Evolutionary conservation across 1,139 yeast species (phyloP).

Genomic region (Candida mesenterica): DNA sequence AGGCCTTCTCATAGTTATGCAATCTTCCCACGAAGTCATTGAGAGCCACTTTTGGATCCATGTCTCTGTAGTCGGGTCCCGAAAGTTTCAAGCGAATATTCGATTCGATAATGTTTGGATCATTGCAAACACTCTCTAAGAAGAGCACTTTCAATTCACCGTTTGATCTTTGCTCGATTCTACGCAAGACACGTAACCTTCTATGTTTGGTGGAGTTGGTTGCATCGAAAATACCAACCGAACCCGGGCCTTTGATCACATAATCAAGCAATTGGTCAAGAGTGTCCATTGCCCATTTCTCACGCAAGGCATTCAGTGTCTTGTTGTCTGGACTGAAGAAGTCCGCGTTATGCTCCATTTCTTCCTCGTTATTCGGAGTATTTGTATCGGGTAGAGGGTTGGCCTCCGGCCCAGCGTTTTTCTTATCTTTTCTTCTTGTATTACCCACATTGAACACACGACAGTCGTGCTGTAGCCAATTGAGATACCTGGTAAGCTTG

Average conservation of each 20-base stretch:
- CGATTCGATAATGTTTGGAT: conserved; percentile 70
- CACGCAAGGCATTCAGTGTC: conserved; percentile 66
- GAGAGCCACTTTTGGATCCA: conserved; percentile 80
- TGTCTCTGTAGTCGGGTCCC: conserved; percentile 89
- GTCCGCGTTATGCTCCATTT: conserved; percentile 61
- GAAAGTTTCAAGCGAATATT: conserved; percentile 81
- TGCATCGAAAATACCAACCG: conserved; percentile 94
- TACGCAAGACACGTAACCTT: conserved; percentile 63
- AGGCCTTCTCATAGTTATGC: conserved; percentile 81
- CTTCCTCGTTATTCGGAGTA: conserved; percentile 35
- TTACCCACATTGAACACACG: conserved; percentile 92
- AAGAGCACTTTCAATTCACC: conserved; percentile 80
- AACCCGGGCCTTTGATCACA: conserved; percentile 75
- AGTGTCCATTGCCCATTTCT: conserved; percentile 96
- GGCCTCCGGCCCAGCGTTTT: conserved; percentile 67
- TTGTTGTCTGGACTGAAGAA: conserved; percentile 84
- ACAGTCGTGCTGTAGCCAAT: conserved; percentile 91
- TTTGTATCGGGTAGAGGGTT: conserved; percentile 66
- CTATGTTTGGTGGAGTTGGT: conserved; percentile 84
- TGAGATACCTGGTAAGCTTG: conserved; percentile 79
- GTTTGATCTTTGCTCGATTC: conserved; percentile 66
- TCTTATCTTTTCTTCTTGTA: conserved; percentile 76
- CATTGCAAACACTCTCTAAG: conserved; percentile 85
- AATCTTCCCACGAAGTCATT: conserved; percentile 81
- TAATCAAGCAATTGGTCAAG: conserved; percentile 81